These are phyloP conservation scores for Triticum turgidum DNA, from an alignment of 176 grass and related monocot genomes.

Conservation along the genomic window DNA sequence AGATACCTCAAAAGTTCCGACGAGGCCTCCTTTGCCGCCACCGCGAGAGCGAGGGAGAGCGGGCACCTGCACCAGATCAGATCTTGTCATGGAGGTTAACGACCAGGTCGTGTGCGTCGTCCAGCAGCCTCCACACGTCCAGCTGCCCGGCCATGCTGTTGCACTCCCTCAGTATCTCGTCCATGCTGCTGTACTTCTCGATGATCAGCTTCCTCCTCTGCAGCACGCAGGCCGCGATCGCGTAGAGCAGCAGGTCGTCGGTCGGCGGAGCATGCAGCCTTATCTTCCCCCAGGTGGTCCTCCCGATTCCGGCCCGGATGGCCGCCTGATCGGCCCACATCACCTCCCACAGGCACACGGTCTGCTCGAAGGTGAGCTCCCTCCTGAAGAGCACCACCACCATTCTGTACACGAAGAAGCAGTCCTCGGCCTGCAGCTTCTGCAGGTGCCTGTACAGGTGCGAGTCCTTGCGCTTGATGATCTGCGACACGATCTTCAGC, in stretches of 20 bases:
- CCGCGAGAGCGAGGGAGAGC: background rate
- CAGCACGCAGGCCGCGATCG: conserved; percentile 87
- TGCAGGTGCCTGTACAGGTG: conserved; percentile 84
- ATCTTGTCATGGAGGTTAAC: conserved; percentile 94
- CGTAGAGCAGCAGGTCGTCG: conserved; percentile 82
- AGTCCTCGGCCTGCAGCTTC: conserved; percentile 97
- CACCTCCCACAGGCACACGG: conserved; percentile 88
- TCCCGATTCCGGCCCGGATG: conserved; percentile 70
- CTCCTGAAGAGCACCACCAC: conserved; percentile 93
- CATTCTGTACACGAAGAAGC: conserved; percentile 99
- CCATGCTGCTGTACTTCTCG: conserved; percentile 94
- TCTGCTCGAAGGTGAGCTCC: conserved; percentile 92
- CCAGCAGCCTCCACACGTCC: conserved; percentile 92
- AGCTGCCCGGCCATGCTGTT: conserved; percentile 88
- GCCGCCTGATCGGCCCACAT: conserved; percentile 98
- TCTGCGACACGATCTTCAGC: conserved; percentile 90
- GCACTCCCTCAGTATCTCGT: conserved; percentile 91
- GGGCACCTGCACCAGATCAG: conserved; percentile 35
- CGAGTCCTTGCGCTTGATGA: conserved; percentile 91
- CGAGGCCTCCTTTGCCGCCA: background rate
- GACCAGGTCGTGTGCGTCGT: conserved; percentile 87
- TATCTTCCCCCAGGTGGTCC: conserved; percentile 77
- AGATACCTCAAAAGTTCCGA: background rate
- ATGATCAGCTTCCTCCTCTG: conserved; percentile 94
- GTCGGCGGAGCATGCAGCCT: conserved; percentile 80